Evolutionary conservation across 306 rosid species (phyloP).

Genomic region (Glycine soja): DNA sequence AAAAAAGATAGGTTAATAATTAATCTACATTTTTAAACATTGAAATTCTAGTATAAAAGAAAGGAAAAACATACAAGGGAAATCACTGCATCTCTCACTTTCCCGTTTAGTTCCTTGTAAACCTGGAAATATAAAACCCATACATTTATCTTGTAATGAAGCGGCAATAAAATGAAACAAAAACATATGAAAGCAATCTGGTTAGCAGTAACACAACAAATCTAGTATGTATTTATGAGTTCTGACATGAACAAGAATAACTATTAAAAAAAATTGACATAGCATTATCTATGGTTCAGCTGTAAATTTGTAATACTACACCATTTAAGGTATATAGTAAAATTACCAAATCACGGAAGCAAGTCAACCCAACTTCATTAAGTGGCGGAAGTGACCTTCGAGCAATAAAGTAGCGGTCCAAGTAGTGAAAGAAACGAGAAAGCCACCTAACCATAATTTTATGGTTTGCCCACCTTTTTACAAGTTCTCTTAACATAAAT

Average conservation of each 20-base stretch:
- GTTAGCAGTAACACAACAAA: constrained; percentile 30
- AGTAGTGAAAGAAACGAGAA: constrained; percentile 72
- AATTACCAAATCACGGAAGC: constrained; percentile 79
- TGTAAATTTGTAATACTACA: constrained; percentile 20
- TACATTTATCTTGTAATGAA: constrained; percentile 21
- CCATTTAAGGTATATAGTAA: constrained; percentile 16
- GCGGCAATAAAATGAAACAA: constrained; percentile 24
- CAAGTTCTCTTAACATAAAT: constrained; percentile 82
- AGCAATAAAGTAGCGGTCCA: constrained; percentile 76
- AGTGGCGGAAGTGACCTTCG: constrained; percentile 79
- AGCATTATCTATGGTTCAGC: constrained; percentile 21
- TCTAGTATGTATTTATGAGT: constrained; percentile 3
- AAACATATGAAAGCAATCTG: background rate
- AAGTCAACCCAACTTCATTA: constrained; percentile 74
- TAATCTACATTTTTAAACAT: constrained; percentile 24
- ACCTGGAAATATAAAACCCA: constrained; percentile 61
- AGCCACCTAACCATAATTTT: constrained; percentile 78
- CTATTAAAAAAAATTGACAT: background rate
- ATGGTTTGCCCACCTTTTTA: constrained; percentile 80
- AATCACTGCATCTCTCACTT: constrained; percentile 90
- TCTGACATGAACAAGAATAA: background rate
- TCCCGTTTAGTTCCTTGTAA: constrained; percentile 72
- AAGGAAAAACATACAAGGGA: constrained; percentile 59
- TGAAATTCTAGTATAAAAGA: constrained; percentile 7
- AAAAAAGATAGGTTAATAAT: constrained; percentile 33